Conservation (phyloP, 23 red algal genomes). For the Gracilaria caudata region DNA sequence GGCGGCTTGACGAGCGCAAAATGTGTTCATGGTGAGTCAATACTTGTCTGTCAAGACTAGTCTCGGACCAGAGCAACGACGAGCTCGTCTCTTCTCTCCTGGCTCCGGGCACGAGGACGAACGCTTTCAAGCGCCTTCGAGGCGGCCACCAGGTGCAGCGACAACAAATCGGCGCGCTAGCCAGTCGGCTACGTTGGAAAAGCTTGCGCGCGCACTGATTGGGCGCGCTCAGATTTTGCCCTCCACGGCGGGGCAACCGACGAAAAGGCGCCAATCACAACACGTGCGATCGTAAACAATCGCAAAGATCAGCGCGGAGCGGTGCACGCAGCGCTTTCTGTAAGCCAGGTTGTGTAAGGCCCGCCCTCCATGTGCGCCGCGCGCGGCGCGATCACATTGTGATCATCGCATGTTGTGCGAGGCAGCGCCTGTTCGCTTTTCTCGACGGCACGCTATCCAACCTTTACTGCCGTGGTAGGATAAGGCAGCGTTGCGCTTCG, state of each 20-base stretch:
- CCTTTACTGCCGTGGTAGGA: too few species aligned
- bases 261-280: conserved; percentile 7
- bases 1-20: neutral
- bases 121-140: too few species aligned
- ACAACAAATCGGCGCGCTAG: conserved; percentile 1
- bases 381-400: neutral
- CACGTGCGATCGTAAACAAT: neutral
- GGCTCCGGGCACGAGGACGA: too few species aligned
- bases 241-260: neutral
- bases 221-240: conserved; percentile 14
- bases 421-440: too few species aligned
- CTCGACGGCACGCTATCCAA: too few species aligned
- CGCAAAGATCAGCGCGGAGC: conserved; percentile 1
- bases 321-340: neutral
- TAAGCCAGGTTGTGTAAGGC: neutral
- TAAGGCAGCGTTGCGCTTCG: neutral
- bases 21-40: neutral
- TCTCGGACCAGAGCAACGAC: neutral
- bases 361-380: neutral
- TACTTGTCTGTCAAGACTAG: too few species aligned
- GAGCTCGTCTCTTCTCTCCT: too few species aligned
- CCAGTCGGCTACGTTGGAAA: neutral
- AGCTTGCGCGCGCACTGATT: neutral
- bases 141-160: neutral
- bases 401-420: too few species aligned